Percentiles rank a stretch among this genome's conserved stretches.
Evolutionary conservation across 108 stramenopile species (phyloP).

Genomic region (Cyclostephanos tholiformis): DNA sequence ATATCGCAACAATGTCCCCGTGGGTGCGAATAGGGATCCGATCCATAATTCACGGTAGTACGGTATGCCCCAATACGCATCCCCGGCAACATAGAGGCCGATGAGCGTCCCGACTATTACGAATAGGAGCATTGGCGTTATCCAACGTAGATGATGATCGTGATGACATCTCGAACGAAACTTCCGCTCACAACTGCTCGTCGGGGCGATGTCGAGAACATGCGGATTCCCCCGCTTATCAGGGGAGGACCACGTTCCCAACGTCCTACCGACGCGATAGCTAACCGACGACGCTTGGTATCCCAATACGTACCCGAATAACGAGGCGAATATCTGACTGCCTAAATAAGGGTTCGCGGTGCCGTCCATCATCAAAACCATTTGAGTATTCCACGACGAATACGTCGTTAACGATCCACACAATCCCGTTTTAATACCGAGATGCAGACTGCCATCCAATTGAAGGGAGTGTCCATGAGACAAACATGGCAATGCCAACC

Average conservation of each 20-base stretch:
- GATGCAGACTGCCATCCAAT: slow-evolving; percentile 49
- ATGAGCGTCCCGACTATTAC: slow-evolving; percentile 31
- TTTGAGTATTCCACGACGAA: slow-evolving; percentile 83
- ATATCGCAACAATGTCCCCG: slow-evolving; percentile 69
- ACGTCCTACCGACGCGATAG: slow-evolving; percentile 59
- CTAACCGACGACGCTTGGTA: slow-evolving; percentile 41
- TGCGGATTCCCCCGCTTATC: slow-evolving; percentile 50
- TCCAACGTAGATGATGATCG: slow-evolving; percentile 22
- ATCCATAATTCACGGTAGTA: slow-evolving; percentile 68
- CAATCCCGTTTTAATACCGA: slow-evolving; percentile 59
- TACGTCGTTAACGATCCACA: slow-evolving; percentile 83
- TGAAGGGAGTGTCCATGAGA: slow-evolving; percentile 67
- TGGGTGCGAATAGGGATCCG: slow-evolving; percentile 53
- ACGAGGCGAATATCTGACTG: slow-evolving; percentile 54
- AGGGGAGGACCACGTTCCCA: slow-evolving; percentile 36
- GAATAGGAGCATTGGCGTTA: slow-evolving; percentile 20
- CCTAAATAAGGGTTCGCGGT: slow-evolving; percentile 58
- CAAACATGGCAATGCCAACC: slow-evolving; percentile 65
- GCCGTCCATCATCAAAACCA: slow-evolving; percentile 80
- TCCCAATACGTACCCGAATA: slow-evolving; percentile 79
- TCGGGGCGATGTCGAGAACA: slow-evolving; percentile 19
- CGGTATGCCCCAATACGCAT: slow-evolving; percentile 43
- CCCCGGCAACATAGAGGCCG: slow-evolving; percentile 53
- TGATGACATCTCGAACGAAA: neutral
- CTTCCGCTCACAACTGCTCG: neutral